Percentiles rank a stretch among this genome's conserved stretches.
phyloP scores from a whole-genome alignment of 1,139 yeast species.

The Taiozyma sp. region DNA sequence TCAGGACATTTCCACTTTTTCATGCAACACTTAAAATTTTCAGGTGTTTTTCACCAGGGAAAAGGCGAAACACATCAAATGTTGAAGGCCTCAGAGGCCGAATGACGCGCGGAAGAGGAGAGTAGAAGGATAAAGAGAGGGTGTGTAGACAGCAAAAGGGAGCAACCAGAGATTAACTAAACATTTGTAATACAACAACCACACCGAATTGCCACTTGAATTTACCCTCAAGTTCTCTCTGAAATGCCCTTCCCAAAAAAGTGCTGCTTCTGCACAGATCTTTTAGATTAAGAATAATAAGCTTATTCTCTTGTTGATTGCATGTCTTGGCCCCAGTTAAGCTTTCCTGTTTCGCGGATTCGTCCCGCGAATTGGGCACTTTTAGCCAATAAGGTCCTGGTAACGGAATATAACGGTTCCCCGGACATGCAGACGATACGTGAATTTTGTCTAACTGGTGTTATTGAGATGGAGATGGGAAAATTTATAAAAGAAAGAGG shows the following conservation, averaged over 20 bases:
- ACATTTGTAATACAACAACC: too few species aligned
- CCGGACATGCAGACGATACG: background rate
- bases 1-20: background rate
- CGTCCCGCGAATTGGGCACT: background rate
- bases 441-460: background rate
- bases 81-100: too few species aligned
- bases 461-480: background rate
- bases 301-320: conserved; percentile 1
- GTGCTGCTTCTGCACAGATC: background rate
- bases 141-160: too few species aligned
- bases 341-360: background rate
- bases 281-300: background rate
- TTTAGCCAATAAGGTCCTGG: background rate
- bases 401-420: background rate
- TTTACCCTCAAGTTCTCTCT: too few species aligned
- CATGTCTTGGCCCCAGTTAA: background rate
- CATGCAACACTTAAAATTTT: background rate
- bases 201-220: too few species aligned
- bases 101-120: too few species aligned
- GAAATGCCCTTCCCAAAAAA: background rate
- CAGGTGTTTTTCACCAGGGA: background rate
- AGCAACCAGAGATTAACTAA: too few species aligned
- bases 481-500: background rate
- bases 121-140: too few species aligned
- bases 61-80: too few species aligned